Evolutionary conservation across 495 filamentous ascomycete species (phyloP), one percentile per base, ranked within the genome.

Genomic region (Penicillium cinerascens): DNA sequence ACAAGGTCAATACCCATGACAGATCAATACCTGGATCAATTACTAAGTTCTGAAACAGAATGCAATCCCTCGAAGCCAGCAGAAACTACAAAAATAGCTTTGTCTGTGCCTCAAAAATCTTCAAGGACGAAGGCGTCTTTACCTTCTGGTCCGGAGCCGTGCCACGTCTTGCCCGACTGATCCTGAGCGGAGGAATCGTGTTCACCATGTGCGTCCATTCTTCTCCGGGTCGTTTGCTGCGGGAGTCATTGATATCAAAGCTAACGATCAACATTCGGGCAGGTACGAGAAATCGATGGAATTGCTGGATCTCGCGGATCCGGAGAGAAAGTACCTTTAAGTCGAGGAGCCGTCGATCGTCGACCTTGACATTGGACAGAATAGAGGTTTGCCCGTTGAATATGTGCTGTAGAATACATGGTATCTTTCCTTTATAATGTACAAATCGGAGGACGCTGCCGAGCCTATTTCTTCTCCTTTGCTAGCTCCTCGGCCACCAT

Each of bases 221-320:
- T n/a, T n/a, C 42, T 37, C 36, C 27, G 11, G 1, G 42, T n/a
- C 18, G n/a, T 23, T 16, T 26, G 29, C 17, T 10, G 25, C 22
- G 29, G 8, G 40, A 27, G 20, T 29, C 25, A 45, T 42, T 17
- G 27, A 26, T 18, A 52, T n/a, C n/a, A n/a, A n/a, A n/a, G 55
- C 61, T 47, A 52, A 43, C 54, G 13, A 18, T 17, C 40, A 51
- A 43, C 54, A 18, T 13, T 17, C 42, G 42, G 54, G 39, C 52
- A 86, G 82, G 82, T 97, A 98, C 67, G 93, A 98, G 74, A 97
- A 97, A 78, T 87, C 87, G 37, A 97, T 98, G 73, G 95, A 97
- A 49, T 59, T 86, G 42, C 79, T 98, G 70, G 87, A 93, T 64
- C 74, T 68, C 52, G 33, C 91, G 20, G 93, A 98, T 67, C 95